Evolutionary conservation across 441 rosid species (phyloP).

Genomic region (Pelargonium cotyledonis): DNA sequence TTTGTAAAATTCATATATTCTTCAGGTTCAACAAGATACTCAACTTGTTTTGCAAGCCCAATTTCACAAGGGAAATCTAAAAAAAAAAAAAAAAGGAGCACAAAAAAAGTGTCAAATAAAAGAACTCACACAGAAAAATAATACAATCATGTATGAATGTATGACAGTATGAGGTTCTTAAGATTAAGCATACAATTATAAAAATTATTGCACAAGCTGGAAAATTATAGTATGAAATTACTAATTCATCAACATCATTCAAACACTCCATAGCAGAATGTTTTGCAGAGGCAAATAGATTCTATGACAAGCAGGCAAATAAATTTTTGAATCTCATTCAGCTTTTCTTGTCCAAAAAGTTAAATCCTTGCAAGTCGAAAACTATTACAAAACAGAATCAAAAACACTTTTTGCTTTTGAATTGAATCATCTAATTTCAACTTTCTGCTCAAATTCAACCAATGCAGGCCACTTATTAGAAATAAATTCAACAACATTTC

Average conservation of each 20-base stretch:
- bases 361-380: background rate
- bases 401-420: background rate
- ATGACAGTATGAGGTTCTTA: background rate
- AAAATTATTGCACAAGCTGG: too few relatives aligned
- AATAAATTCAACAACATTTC: background rate
- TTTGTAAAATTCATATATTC: constrained; percentile 39
- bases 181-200: background rate
- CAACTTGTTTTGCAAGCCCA: constrained; percentile 42
- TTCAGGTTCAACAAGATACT: constrained; percentile 43
- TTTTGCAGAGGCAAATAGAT: background rate
- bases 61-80: constrained; percentile 72
- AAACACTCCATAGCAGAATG: background rate
- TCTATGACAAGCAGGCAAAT: background rate
- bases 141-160: background rate
- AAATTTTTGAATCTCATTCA: background rate
- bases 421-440: background rate
- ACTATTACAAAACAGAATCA: background rate
- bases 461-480: background rate
- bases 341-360: background rate
- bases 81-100: constrained; percentile 14
- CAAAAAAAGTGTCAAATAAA: constrained; percentile 13
- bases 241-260: background rate
- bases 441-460: background rate
- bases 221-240: background rate
- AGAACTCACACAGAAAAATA: constrained; percentile 9